phyloP scores from a whole-genome alignment of 2,329 filamentous ascomycete genomes.

The Neonectria magnoliae region DNA sequence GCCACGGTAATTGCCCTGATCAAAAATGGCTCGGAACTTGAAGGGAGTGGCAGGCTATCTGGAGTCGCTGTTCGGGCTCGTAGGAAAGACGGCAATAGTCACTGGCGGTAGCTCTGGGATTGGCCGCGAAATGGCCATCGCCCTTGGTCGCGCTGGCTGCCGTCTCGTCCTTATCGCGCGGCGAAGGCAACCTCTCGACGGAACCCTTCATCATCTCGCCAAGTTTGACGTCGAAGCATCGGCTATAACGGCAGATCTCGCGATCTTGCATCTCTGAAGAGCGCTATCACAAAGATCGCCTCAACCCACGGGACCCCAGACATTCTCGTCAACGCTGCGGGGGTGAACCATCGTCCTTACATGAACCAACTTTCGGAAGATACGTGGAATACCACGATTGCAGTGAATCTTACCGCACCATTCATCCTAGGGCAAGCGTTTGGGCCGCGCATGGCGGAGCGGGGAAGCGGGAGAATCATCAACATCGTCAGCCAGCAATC shows the following conservation, averaged over 20 bases:
- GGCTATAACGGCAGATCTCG: slow-evolving; percentile 32
- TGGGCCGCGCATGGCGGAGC: slow-evolving; percentile 45
- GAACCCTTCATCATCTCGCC: slow-evolving; percentile 38
- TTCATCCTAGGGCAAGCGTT: slow-evolving; percentile 47
- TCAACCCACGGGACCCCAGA: slow-evolving; percentile 40
- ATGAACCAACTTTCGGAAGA: slow-evolving; percentile 42
- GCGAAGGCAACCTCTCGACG: slow-evolving; percentile 34
- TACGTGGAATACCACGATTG: slow-evolving; percentile 46
- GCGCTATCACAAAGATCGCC: slow-evolving; percentile 33
- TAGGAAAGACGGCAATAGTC: slow-evolving; percentile 43
- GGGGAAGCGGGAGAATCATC: slow-evolving; percentile 47
- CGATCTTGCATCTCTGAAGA: slow-evolving; percentile 28
- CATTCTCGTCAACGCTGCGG: slow-evolving; percentile 48
- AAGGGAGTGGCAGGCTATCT: slow-evolving; percentile 37
- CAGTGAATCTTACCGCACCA: slow-evolving; percentile 47
- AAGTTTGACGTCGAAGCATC: slow-evolving; percentile 40
- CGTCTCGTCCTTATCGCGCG: slow-evolving; percentile 46
- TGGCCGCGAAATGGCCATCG: slow-evolving; percentile 46
- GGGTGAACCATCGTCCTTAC: slow-evolving; percentile 43
- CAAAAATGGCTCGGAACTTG: slow-evolving; percentile 24
- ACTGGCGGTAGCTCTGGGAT: slow-evolving; percentile 50
- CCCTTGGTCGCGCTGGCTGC: slow-evolving; percentile 44
- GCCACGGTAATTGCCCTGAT: not conserved
- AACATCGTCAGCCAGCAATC: slow-evolving; percentile 48
- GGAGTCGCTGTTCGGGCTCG: slow-evolving; percentile 44